Evolutionary conservation across 805 yeast genomes (phyloP), one percentile per base, ranked within the genome.

Genomic region (Saturnispora bothae): DNA sequence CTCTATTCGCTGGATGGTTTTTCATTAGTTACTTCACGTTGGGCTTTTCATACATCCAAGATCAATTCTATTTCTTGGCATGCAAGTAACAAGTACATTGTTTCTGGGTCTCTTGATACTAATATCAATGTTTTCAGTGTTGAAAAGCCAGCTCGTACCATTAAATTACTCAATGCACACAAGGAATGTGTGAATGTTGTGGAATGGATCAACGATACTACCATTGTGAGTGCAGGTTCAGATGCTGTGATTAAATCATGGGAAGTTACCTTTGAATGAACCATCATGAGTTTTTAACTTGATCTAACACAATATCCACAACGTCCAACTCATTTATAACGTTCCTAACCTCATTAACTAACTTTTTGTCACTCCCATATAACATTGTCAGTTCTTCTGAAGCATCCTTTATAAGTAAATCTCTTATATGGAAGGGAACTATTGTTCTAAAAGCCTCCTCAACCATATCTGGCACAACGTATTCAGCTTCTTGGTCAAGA

Each of bases 31-130:
- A 85, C 97, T 2, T 75, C 94, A 0, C 73, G 96, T 54, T 92
- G 99, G 99, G 79, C 94, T 0, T 89, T 84, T 76, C 96, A 92
- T 56, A 83, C 88, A 2, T 79, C 95, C 40, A 76, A 72, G 39
- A 80, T 92, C 45, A 76, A 74, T 42, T 71, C 78, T 22, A 82
- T 92, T 34, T 59, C 75, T 18, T 92, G 97, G 98, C 71, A 78
- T 32, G 63, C 63, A 8, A 86, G 81, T 48, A 78, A 83, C 40
- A 75, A 78, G 48, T 76, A 71, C 48, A 69, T 83, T 31, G 83
- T 78, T 16, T 76, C 89, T 42, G 92, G 81, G 1, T 83, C 96
- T 0, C 63, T 85, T 41, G 99, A 92, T 55, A 78, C 94, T 5
- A 78, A 79, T 44, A 63, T 92, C 33, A 77, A 76, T 46, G 64